Base-by-base conservation (phyloP, 1,284 basidiomycete species). In the Ceratobasidium papillatum region DNA sequence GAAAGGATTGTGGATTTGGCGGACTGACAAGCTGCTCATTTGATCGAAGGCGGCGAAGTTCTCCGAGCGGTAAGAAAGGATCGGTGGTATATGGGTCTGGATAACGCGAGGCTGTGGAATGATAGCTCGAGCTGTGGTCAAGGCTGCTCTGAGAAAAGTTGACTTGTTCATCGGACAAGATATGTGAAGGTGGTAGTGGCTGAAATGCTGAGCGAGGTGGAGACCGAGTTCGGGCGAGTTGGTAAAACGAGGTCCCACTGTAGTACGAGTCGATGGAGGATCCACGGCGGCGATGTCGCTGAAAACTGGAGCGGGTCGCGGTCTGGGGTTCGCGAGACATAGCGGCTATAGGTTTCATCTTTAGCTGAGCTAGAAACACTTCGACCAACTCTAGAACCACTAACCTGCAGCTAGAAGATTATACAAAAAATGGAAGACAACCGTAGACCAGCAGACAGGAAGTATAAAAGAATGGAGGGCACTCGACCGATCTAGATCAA, bases 51-150 rank as follows among this genome's bases (percentile, higher is more conserved):
- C 34, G 56, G 58, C 56, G 69, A 25, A 72, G 30, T 17, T 49
- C 56, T 54, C 25, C 22, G 22, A 72, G 56, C 22, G 69, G 58
- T 17, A 72, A 45, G 27, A 72, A 72, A 22, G 69, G 69, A 25
- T 72, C 25, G 30, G n/a, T 22, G n/a, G 69, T 49, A 51, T 72
- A 62, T 36, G 69, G 56, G 7, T 72, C 56, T 36, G 69, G 69
- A 30, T 72, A 72, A 22, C 45, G 51, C n/a, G 43, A 43, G 41
- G 27, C 22, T 27, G 66, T 58, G 34, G 38, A 47, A 30, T 62
- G 38, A 41, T 43, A 62, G 61, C 41, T 62, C 17, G 56, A 59
- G n/a, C 61, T 62, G 38, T 69, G 66, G 38, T 41, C 66, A 12
- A 51, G 56, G n/a, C 58, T 72, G 45, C 41, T 59, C 43, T 61